Base-by-base conservation (phyloP, 805 yeast genomes). In the Candida wancherniae region DNA sequence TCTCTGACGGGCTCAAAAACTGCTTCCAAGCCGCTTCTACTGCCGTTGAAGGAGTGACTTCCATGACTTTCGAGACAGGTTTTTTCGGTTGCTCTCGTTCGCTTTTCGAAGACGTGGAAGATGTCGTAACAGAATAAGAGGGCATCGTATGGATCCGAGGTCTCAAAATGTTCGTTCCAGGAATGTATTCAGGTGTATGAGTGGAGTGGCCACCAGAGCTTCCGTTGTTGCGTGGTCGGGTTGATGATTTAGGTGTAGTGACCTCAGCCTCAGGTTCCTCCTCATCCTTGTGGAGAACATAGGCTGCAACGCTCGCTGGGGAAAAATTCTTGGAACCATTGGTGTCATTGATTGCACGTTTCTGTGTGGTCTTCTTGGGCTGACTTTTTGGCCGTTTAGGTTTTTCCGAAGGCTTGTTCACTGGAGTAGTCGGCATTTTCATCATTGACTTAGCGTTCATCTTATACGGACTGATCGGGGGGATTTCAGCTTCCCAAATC, bases 371-470 rank as follows among this genome's bases (percentile, higher is more conserved):
- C 11, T 12, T 13, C 13, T n/a, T 12, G 6, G 15, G 12, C 14
- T 10, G 6, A 12, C 24, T 18, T 23, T 19, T n/a, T n/a, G n/a
- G n/a, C n/a, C n/a, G n/a, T n/a, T n/a, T n/a, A n/a, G 6, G 21
- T 4, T 12, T 13, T 15, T n/a, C 17, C 8, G n/a, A n/a, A n/a
- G n/a, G n/a, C 11, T 30, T 31, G 17, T 37, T 13, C 9, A 27
- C 31, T 19, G 28, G 29, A 9, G 37, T 33, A 24, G 58, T 57
- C 0, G 90, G 87, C 22, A 82, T 65, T 20, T 84, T 80, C 59
- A 78, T 73, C 92, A 84, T 83, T 1, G 90, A 74, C 48, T 78
- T 77, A 0, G 92, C 92, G 31, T 73, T 72, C 56, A 84, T 68
- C 37, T 80, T 81, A 48, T 80, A 84, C 0, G 90, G 86, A 1